Percentiles rank a stretch among this genome's conserved stretches.
phyloP scores from a whole-genome alignment of 2,329 filamentous ascomycete genomes.

The Herpotrichia juniperi region DNA sequence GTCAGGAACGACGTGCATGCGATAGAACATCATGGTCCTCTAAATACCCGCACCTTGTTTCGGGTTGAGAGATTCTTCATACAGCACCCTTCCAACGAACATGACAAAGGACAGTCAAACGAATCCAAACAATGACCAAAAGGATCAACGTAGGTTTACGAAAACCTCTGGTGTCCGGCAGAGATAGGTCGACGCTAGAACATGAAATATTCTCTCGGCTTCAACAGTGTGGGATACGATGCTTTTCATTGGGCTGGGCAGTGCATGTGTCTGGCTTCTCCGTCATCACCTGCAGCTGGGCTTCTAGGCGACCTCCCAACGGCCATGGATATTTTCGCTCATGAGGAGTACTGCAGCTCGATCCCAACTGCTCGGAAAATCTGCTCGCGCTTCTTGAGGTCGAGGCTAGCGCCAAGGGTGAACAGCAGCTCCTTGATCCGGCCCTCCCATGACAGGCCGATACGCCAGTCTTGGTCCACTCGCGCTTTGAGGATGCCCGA shows the following conservation, averaged over 20 bases:
- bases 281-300: neutral
- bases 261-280: neutral
- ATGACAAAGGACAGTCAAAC: no score
- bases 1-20: neutral
- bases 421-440: slow-evolving; percentile 91
- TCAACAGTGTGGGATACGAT: no score
- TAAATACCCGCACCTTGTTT: no score
- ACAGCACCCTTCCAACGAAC: no score
- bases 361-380: slow-evolving; percentile 78
- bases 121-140: no score
- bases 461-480: slow-evolving; percentile 84
- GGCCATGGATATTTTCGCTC: slow-evolving; percentile 42
- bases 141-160: no score
- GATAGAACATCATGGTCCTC: neutral
- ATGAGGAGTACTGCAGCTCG: slow-evolving; percentile 84
- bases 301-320: neutral
- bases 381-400: slow-evolving; percentile 76
- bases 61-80: neutral
- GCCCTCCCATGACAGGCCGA: slow-evolving; percentile 91
- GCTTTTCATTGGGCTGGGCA: neutral
- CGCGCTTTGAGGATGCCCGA: slow-evolving; percentile 89
- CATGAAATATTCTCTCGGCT: no score
- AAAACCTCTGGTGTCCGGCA: no score
- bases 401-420: slow-evolving; percentile 85
- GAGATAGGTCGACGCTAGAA: no score